Evolutionary conservation across 2,329 filamentous ascomycete species (phyloP), one percentile per base, ranked within the genome.

Genomic region (Whalleya microplaca): DNA sequence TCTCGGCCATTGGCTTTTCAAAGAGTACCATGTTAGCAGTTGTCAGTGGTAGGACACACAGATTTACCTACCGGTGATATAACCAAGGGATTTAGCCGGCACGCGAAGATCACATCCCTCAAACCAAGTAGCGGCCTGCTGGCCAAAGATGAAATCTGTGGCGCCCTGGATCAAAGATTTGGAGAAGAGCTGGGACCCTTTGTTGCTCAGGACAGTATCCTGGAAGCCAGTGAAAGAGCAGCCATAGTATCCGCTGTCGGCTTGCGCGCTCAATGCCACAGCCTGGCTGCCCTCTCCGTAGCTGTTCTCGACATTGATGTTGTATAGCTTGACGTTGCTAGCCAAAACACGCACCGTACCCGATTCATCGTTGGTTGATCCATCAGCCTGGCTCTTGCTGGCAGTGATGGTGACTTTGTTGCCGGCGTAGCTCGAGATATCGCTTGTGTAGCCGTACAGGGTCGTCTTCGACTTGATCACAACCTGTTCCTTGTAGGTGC

Each of bases 401-500:
- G 76, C 72, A 0, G 74, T 75, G 58, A 82, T 77, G 59, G 80
- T 87, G 27, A 85, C 86, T 27, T 78, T 74, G 73, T 89, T 89
- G 53, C 71, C 72, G 2, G 71, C 61, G 69, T 87, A 87, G 20
- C 73, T 72, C n/a, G 75, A 70, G 2, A 81, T 80, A 58, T 82
- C 76, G 42, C 71, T 66, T 1, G 86, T 88, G 66, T 82, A 81
- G 23, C 86, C 86, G 66, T 84, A 83, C 57, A 85, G 78, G 43
- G 78, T 81, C 42, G 86, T 72, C 41, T 77, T 1, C 71, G 58
- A 10, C 77, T 72, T 41, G 32, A 87, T 75, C 60, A 78, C 79
- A 45, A 87, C 82, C 67, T 87, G 84, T 67, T 87, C 84, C 3
- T 72, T 72, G 76, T 88, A 87, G 47, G 81, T 84, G 5, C 84